Evolutionary conservation across 2,329 filamentous ascomycete species (phyloP).

Genomic region (Cercospora janseana): DNA sequence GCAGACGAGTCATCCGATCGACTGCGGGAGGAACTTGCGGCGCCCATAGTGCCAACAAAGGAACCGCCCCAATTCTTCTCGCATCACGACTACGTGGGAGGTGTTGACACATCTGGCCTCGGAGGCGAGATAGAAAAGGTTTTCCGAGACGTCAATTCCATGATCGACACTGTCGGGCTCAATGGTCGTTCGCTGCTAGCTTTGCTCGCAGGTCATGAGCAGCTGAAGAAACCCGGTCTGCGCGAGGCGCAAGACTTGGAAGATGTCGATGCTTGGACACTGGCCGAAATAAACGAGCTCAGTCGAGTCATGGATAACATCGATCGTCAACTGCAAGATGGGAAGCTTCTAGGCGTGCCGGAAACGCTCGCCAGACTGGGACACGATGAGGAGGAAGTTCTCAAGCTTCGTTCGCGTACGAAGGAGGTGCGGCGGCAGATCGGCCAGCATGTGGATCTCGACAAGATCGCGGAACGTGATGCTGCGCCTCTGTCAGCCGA

Average conservation of each 20-base stretch:
- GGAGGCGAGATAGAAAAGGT: slow-evolving; percentile 51
- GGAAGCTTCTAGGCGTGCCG: slow-evolving; percentile 66
- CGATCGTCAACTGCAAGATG: slow-evolving; percentile 63
- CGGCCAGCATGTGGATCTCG: slow-evolving; percentile 65
- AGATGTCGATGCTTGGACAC: slow-evolving; percentile 59
- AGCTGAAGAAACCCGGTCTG: slow-evolving; percentile 50
- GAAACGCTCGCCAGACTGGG: slow-evolving; percentile 65
- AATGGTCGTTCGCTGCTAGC: slow-evolving; percentile 68
- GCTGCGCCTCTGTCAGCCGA: slow-evolving; percentile 78
- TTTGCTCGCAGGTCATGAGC: slow-evolving; percentile 65
- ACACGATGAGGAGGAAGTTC: slow-evolving; percentile 67
- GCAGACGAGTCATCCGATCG: slow-evolving; percentile 69
- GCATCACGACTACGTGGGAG: slow-evolving; percentile 47
- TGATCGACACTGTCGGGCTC: slow-evolving; percentile 89
- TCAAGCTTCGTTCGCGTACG: slow-evolving; percentile 70
- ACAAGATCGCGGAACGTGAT: slow-evolving; percentile 62
- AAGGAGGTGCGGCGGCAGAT: slow-evolving; percentile 77
- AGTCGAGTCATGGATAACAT: slow-evolving; percentile 52
- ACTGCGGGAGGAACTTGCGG: slow-evolving; percentile 61
- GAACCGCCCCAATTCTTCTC: slow-evolving; percentile 67
- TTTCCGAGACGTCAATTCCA: slow-evolving; percentile 82
- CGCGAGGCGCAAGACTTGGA: slow-evolving; percentile 63
- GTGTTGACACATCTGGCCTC: slow-evolving; percentile 43
- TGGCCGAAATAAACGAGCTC: slow-evolving; percentile 73
- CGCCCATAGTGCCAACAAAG: slow-evolving; percentile 60